Conservation (phyloP, 2,329 filamentous ascomycete genomes). For the Pseudogymnoascus sp. region DNA sequence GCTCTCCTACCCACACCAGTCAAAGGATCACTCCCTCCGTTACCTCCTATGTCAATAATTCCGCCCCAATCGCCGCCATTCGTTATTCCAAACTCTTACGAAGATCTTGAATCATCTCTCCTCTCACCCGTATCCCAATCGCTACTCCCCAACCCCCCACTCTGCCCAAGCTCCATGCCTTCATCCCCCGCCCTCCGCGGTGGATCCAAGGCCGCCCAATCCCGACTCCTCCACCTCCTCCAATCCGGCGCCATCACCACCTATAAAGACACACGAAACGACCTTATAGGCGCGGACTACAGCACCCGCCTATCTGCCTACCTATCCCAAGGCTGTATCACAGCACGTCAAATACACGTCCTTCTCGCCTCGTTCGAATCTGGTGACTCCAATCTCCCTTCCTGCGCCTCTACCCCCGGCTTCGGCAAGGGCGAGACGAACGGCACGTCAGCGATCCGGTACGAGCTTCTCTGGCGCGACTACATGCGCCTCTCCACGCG, state of each 20-base stretch:
- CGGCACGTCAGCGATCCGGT: conserved; percentile 59
- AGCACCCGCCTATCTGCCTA: conserved; percentile 70
- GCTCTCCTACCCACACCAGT: conserved; percentile 43
- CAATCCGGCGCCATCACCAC: conserved; percentile 48
- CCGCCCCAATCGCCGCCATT: conserved; percentile 56
- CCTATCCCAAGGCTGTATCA: conserved; percentile 62
- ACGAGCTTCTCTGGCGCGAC: conserved; percentile 70
- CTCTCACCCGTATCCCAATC: conserved; percentile 46
- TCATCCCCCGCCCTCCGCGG: conserved; percentile 61
- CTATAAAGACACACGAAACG: conserved; percentile 66
- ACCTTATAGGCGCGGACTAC: conserved; percentile 59
- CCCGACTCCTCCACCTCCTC: conserved; percentile 53
- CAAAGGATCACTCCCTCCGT: conserved; percentile 43
- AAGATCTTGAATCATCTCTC: conserved; percentile 45
- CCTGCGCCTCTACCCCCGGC: conserved; percentile 25
- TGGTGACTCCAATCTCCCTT: conserved; percentile 33
- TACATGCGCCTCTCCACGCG: conserved; percentile 70
- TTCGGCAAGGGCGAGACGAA: conserved; percentile 65
- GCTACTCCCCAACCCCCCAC: conserved; percentile 41
- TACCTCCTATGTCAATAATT: conserved; percentile 41
- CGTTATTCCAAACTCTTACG: conserved; percentile 46
- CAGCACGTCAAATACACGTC: conserved; percentile 62
- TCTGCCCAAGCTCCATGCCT: conserved; percentile 41
- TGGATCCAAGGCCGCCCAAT: conserved; percentile 52
- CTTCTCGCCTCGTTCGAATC: conserved; percentile 62